These are phyloP conservation scores for Bryopsis sp. DNA, from an alignment of 139 green algal genomes.

Conservation along the genomic window DNA sequence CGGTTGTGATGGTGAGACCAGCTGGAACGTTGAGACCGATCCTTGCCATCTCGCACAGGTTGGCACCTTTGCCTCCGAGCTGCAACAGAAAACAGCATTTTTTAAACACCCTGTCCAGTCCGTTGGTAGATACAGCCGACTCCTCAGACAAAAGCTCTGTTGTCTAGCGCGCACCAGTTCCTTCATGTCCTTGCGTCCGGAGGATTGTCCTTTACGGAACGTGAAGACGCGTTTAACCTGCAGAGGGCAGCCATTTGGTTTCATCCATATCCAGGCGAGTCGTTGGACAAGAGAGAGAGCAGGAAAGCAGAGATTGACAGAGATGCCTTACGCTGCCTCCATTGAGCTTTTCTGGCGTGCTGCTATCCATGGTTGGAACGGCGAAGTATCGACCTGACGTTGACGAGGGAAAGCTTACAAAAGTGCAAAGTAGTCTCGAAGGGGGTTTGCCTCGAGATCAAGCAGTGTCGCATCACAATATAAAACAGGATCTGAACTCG, in stretches of 20 bases:
- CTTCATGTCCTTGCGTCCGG: constrained; percentile 57
- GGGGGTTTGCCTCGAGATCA: too few species aligned
- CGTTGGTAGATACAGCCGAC: not conserved
- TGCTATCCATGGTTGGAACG: too few species aligned
- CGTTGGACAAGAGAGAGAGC: too few species aligned
- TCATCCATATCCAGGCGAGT: too few species aligned
- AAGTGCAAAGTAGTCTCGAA: too few species aligned
- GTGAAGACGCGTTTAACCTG: constrained; percentile 37
- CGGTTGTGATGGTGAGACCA: constrained; percentile 84
- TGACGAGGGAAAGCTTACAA: too few species aligned
- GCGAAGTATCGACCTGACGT: too few species aligned
- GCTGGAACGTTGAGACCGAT: constrained; percentile 79
- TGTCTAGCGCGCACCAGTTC: constrained; percentile 34
- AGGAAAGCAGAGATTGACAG: too few species aligned
- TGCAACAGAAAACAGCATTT: constrained; percentile 19
- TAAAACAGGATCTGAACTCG: too few species aligned
- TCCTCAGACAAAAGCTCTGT: not conserved
- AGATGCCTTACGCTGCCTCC: too few species aligned
- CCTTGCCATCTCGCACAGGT: constrained; percentile 79
- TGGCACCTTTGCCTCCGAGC: constrained; percentile 82
- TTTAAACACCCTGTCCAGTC: not conserved
- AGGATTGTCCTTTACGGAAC: constrained; percentile 42
- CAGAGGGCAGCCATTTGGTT: not conserved
- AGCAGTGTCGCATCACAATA: too few species aligned
- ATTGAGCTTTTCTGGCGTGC: too few species aligned